These are phyloP conservation scores for Tricholomella constricta DNA, from an alignment of 768 basidiomycete genomes.

Conservation along the genomic window DNA sequence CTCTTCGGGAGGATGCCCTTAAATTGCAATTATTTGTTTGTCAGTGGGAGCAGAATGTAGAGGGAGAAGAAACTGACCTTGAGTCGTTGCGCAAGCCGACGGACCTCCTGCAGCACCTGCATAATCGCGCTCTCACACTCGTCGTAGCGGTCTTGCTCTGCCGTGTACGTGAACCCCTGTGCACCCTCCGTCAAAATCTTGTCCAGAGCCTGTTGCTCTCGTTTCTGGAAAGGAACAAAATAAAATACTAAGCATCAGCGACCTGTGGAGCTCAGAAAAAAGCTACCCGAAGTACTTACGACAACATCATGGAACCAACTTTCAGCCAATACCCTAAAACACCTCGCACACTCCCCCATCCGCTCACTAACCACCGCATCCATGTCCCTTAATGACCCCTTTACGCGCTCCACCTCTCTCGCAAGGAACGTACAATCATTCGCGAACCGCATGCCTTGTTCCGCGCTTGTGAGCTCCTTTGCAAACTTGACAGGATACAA, in stretches of 20 bases:
- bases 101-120: slow-evolving; percentile 62
- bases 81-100: slow-evolving; percentile 61
- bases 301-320: slow-evolving; percentile 73
- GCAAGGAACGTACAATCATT: slow-evolving; percentile 80
- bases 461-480: slow-evolving; percentile 48
- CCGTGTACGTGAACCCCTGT: slow-evolving; percentile 67
- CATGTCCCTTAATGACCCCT: slow-evolving; percentile 22
- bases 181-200: slow-evolving; percentile 52
- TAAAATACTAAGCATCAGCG: not conserved
- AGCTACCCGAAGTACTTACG: slow-evolving; percentile 44
- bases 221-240: slow-evolving; percentile 47
- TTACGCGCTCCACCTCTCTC: slow-evolving; percentile 48
- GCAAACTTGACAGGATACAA: slow-evolving; percentile 69
- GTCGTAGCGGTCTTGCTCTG: slow-evolving; percentile 73
- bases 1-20: slow-evolving; percentile 71
- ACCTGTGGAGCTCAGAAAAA: not conserved
- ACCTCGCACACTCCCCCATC: slow-evolving; percentile 50
- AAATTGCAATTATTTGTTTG: not conserved
- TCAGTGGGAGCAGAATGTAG: not conserved
- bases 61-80: slow-evolving; percentile 53
- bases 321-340: slow-evolving; percentile 58
- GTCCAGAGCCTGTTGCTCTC: slow-evolving; percentile 46
- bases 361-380: slow-evolving; percentile 40
- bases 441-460: slow-evolving; percentile 69
- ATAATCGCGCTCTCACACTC: slow-evolving; percentile 73